Evolutionary conservation across 129 eudicot species (phyloP).

Genomic region (Glebionis coronaria): DNA sequence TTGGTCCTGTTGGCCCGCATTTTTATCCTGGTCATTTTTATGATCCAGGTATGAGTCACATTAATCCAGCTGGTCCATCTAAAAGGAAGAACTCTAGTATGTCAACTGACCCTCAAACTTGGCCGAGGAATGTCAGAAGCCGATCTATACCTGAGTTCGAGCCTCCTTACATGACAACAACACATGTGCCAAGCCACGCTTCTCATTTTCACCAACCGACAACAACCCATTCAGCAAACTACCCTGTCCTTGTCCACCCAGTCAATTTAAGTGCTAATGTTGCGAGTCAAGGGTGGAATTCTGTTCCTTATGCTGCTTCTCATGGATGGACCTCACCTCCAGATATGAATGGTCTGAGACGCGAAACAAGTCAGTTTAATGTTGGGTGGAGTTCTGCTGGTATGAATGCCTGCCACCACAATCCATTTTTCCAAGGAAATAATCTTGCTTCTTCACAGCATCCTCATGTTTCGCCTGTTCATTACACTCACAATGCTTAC

Average conservation of each 20-base stretch:
- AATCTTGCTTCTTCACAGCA: slow-evolving; percentile 22
- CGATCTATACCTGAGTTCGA: slow-evolving; percentile 24
- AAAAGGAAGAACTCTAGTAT: slow-evolving; percentile 32
- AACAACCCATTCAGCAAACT: slow-evolving; percentile 17
- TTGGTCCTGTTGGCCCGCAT: slow-evolving; percentile 11
- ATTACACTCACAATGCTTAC: slow-evolving; percentile 22
- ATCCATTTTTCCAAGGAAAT: slow-evolving; percentile 12
- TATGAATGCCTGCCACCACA: slow-evolving; percentile 1
- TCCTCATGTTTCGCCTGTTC: slow-evolving; percentile 21
- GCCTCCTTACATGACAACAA: slow-evolving; percentile 21
- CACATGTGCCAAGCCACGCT: slow-evolving; percentile 8
- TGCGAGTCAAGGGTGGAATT: slow-evolving; percentile 28
- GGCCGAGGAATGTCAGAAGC: slow-evolving; percentile 29
- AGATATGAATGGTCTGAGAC: slow-evolving; percentile 25
- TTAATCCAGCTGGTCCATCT: slow-evolving; percentile 12
- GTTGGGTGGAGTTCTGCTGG: slow-evolving; percentile 21
- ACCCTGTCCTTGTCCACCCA: slow-evolving; percentile 16
- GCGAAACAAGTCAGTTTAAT: slow-evolving; percentile 12
- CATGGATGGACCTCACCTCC: slow-evolving; percentile 24
- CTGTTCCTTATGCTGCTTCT: slow-evolving; percentile 20
- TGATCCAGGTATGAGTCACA: slow-evolving; percentile 12
- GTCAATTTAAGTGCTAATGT: slow-evolving; percentile 24
- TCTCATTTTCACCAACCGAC: slow-evolving; percentile 28
- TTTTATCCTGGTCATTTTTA: slow-evolving; percentile 19
- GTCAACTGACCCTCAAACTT: slow-evolving; percentile 17